Evolutionary conservation across 169 alveolate genomes (phyloP).

Genomic region (Eimeria necatrix): DNA sequence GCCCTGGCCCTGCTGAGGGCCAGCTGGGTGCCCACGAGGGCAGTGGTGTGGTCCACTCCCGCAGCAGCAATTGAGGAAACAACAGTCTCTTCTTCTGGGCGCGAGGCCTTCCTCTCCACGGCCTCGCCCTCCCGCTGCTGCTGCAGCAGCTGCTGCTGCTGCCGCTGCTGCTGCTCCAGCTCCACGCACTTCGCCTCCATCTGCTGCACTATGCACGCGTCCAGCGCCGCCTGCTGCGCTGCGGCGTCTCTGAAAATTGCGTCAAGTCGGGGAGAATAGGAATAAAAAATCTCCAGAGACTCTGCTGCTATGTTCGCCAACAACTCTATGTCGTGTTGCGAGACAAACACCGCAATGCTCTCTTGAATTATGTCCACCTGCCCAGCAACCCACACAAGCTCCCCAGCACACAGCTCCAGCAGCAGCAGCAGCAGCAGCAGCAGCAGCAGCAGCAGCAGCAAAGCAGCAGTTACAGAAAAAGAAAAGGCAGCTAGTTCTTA

Average conservation of each 20-base stretch:
- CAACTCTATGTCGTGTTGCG: conserved; percentile 64
- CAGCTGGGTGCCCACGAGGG: conserved; percentile 47
- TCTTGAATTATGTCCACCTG: conserved; percentile 75
- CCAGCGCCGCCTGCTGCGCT: conserved; percentile 40
- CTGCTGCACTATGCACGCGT: conserved; percentile 46
- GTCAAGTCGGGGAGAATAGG: conserved; percentile 40
- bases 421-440: conserved; percentile 3
- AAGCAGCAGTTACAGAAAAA: neutral
- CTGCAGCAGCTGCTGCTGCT: conserved; percentile 62
- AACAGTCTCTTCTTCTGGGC: conserved; percentile 27
- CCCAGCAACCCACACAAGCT: neutral
- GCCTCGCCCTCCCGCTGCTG: neutral
- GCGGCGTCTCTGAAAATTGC: conserved; percentile 16
- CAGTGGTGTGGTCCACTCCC: conserved; percentile 38
- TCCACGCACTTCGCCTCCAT: conserved; percentile 56
- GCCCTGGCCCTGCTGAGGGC: conserved; percentile 47
- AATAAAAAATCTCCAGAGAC: conserved; percentile 65
- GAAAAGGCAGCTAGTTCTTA: neutral
- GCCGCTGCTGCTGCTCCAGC: conserved; percentile 66
- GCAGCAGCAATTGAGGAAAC: conserved; percentile 13
- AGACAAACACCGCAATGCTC: neutral
- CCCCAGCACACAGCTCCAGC: too few relatives aligned
- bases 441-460: neutral
- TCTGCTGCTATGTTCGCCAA: conserved; percentile 64
- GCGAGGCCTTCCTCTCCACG: neutral